Percentiles rank a stretch among this genome's conserved stretches.
Conservation (phyloP, 2,329 filamentous ascomycete species). For the Hypoxylon sp. region DNA sequence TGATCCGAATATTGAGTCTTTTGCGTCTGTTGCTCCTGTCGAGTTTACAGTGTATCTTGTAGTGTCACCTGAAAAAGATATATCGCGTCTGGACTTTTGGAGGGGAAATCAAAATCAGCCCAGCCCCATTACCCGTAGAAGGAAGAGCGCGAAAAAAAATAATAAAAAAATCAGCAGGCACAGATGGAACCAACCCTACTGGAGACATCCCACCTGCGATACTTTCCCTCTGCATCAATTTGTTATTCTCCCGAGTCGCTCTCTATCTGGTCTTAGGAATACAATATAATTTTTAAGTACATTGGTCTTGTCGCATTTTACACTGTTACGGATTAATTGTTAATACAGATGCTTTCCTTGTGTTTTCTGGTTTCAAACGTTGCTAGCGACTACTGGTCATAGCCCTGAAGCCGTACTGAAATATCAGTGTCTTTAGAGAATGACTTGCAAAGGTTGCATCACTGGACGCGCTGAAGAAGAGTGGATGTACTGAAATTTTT, state of each 20-base stretch:
- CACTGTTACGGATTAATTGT: background rate
- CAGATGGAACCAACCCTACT: constrained; percentile 44
- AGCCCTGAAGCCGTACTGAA: constrained; percentile 22
- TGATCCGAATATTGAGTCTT: constrained; percentile 1
- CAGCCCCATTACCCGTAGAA: constrained; percentile 40
- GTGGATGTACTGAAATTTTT: constrained; percentile 39
- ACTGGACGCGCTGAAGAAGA: constrained; percentile 34
- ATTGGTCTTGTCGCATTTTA: constrained; percentile 5
- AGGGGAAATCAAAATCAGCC: constrained; percentile 40
- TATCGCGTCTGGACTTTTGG: constrained; percentile 35
- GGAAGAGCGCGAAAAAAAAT: constrained; percentile 37
- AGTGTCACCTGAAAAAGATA: constrained; percentile 40
- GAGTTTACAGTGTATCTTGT: constrained; percentile 36
- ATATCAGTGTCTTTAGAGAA: constrained; percentile 39
- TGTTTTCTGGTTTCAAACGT: constrained; percentile 28
- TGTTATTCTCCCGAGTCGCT: constrained; percentile 35
- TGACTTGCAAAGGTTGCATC: constrained; percentile 40
- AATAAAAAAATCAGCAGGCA: constrained; percentile 40
- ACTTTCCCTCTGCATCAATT: constrained; percentile 37
- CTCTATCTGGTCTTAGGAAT: constrained; percentile 21
- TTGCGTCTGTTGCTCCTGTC: constrained; percentile 9
- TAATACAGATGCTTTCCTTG: constrained; percentile 16
- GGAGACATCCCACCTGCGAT: constrained; percentile 30
- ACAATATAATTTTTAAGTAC: constrained; percentile 11
- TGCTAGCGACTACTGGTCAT: constrained; percentile 9